These are phyloP conservation scores for Phlebiopsis gigantea DNA, from an alignment of 768 basidiomycete species.

Conservation along the genomic window DNA sequence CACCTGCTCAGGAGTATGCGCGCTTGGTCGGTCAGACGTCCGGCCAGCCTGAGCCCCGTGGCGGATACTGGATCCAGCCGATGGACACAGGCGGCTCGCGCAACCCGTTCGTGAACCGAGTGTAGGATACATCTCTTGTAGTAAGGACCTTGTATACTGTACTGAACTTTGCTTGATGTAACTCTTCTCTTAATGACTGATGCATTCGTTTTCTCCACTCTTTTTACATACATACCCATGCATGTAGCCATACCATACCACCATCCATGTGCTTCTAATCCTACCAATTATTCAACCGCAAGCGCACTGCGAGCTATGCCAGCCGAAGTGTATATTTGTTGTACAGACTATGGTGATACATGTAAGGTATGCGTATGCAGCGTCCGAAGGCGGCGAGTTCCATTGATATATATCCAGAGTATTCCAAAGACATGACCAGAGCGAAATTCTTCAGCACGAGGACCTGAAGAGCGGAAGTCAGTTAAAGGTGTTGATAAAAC, in stretches of 20 bases:
- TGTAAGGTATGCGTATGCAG: background rate
- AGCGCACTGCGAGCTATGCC: background rate
- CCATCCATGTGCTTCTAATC: background rate
- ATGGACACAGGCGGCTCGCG: conserved; percentile 37
- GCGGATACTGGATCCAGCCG: conserved; percentile 38
- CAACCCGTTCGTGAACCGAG: conserved; percentile 50
- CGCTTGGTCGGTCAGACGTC: conserved; percentile 36
- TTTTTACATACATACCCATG: background rate
- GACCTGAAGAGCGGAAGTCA: background rate
- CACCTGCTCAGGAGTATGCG: conserved; percentile 61
- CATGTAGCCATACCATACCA: background rate
- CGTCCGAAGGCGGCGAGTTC: background rate
- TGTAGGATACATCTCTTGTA: background rate
- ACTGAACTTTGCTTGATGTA: background rate
- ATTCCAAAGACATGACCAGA: background rate
- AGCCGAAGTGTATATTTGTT: background rate
- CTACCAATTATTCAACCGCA: background rate
- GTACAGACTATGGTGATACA: conserved; percentile 2
- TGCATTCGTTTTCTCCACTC: background rate
- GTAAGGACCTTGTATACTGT: background rate
- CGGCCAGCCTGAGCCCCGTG: conserved; percentile 21
- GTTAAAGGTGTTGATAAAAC: background rate
- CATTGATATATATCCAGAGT: background rate
- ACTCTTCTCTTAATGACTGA: background rate
- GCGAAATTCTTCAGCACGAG: background rate